A percentile compares a stretch with the other conserved stretches of the same genome.
These are phyloP conservation scores for Yamadazyma phyllophila DNA, from an alignment of 805 yeast species.

Conservation along the genomic window DNA sequence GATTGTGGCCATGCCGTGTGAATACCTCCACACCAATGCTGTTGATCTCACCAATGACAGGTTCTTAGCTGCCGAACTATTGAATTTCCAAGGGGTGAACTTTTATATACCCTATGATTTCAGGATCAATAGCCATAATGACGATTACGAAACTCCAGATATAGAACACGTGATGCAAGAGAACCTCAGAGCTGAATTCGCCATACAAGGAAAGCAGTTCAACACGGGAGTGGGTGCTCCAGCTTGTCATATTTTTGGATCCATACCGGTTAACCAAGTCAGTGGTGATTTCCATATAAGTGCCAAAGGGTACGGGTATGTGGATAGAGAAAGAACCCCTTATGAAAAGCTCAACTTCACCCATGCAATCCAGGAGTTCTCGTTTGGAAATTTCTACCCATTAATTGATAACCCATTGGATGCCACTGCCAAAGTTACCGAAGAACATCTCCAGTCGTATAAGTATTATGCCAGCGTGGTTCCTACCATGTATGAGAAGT, in stretches of 20 bases:
- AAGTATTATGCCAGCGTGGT: conserved; percentile 76
- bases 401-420: conserved; percentile 87
- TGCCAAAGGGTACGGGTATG: conserved; percentile 67
- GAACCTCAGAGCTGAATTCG: conserved; percentile 64
- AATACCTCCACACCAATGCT: conserved; percentile 68
- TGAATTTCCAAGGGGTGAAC: conserved; percentile 64
- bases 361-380: conserved; percentile 81
- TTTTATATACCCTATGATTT: conserved; percentile 39
- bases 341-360: conserved; percentile 65
- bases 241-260: conserved; percentile 85
- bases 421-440: conserved; percentile 58
- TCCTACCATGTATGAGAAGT: conserved; percentile 70
- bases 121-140: conserved; percentile 45
- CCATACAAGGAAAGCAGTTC: conserved; percentile 38
- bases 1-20: conserved; percentile 82
- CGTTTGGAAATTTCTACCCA: conserved; percentile 90
- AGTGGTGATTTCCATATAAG: conserved; percentile 83
- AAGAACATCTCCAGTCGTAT: conserved; percentile 48
- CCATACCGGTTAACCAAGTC: conserved; percentile 81
- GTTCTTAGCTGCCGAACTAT: conserved; percentile 70
- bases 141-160: conserved; percentile 55
- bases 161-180: conserved; percentile 65
- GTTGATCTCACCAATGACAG: conserved; percentile 76
- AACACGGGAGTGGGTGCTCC: conserved; percentile 51
- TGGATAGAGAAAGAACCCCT: conserved; percentile 47